phyloP scores from a whole-genome alignment of 805 yeast species.

The Candida hungchunana region DNA sequence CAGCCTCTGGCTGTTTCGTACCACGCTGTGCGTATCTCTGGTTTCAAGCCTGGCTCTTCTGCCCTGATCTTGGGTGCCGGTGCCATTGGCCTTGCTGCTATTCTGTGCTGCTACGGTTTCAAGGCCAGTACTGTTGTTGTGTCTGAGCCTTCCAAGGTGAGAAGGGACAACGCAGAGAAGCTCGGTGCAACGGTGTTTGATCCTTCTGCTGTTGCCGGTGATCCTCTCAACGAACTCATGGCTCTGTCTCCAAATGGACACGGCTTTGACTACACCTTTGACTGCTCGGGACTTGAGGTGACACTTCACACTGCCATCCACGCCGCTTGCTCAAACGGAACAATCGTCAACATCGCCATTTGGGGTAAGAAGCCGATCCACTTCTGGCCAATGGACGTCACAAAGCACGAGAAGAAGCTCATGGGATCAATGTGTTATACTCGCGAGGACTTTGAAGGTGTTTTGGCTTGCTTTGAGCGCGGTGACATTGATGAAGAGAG shows the following conservation, averaged over 20 bases:
- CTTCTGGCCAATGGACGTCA: slow-evolving; percentile 51
- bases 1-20: slow-evolving; percentile 59
- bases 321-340: slow-evolving; percentile 49
- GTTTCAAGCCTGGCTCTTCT: slow-evolving; percentile 37
- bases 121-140: slow-evolving; percentile 41
- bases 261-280: slow-evolving; percentile 49
- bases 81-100: slow-evolving; percentile 49
- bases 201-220: slow-evolving; percentile 37
- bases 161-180: slow-evolving; percentile 45
- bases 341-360: slow-evolving; percentile 60
- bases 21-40: slow-evolving; percentile 48
- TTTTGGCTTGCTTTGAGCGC: slow-evolving; percentile 43
- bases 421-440: slow-evolving; percentile 63
- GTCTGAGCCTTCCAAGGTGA: slow-evolving; percentile 44
- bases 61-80: slow-evolving; percentile 52
- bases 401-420: slow-evolving; percentile 49
- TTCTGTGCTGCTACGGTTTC: slow-evolving; percentile 47
- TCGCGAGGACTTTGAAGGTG: slow-evolving; percentile 52
- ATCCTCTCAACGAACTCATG: slow-evolving; percentile 35
- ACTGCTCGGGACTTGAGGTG: slow-evolving; percentile 51
- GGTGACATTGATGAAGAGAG: slow-evolving; percentile 43
- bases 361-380: slow-evolving; percentile 52
- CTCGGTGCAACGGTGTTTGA: slow-evolving; percentile 48
- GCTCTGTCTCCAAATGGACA: slow-evolving; percentile 36
- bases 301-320: slow-evolving; percentile 49